Evolutionary conservation across 139 green algal species (phyloP).

Genomic region (Micromonas commoda): DNA sequence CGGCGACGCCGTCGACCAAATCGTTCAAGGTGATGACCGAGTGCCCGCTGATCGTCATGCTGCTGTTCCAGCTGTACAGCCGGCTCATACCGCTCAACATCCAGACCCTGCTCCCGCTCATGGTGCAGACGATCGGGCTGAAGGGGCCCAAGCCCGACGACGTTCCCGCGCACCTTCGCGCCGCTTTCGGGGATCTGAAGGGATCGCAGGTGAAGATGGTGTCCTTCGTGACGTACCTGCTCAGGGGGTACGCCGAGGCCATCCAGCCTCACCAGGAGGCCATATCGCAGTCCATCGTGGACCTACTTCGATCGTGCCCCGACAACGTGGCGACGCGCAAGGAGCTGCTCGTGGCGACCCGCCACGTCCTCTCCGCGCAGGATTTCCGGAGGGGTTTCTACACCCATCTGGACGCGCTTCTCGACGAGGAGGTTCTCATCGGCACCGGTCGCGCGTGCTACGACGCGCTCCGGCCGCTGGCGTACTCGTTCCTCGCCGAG

Average conservation of each 20-base stretch:
- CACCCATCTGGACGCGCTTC: conserved; percentile 49
- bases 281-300: conserved; percentile 45
- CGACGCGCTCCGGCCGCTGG: conserved; percentile 66
- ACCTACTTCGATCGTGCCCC: conserved; percentile 53
- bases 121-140: conserved; percentile 50
- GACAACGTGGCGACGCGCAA: conserved; percentile 64
- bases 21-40: conserved; percentile 86
- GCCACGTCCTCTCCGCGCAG: conserved; percentile 48
- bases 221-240: conserved; percentile 49
- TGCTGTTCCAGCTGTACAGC: conserved; percentile 69
- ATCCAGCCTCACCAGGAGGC: conserved; percentile 43
- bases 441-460: conserved; percentile 57
- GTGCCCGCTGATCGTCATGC: conserved; percentile 73
- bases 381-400: conserved; percentile 38
- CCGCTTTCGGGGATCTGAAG: conserved; percentile 60
- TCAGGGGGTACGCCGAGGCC: conserved; percentile 35
- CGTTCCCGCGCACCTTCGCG: conserved; percentile 25
- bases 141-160: conserved; percentile 25
- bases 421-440: conserved; percentile 71
- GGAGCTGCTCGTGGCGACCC: conserved; percentile 73
- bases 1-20: conserved; percentile 6
- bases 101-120: conserved; percentile 46
- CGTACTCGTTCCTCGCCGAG: conserved; percentile 73
- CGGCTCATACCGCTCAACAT: conserved; percentile 42
- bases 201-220: conserved; percentile 51